These are phyloP conservation scores for Tylopilus orsonianus DNA, from an alignment of 1,284 basidiomycete species.

Conservation along the genomic window DNA sequence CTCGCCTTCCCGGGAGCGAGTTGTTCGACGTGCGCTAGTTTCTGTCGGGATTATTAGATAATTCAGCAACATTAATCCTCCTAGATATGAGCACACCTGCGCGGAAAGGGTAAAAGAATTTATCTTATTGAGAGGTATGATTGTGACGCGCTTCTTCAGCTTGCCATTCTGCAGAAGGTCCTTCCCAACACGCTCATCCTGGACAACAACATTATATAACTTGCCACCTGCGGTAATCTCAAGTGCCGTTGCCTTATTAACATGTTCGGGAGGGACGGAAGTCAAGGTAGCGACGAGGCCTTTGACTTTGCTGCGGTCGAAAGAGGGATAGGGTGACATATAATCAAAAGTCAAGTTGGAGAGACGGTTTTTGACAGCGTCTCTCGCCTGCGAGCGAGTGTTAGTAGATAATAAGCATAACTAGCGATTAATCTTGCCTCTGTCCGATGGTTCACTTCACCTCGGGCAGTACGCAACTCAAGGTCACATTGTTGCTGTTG, in stretches of 20 bases:
- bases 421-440: conserved; percentile 52
- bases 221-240: conserved; percentile 92
- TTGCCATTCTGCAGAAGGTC: conserved; percentile 82
- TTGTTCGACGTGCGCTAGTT: conserved; percentile 73
- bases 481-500: conserved; percentile 69
- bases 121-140: conserved; percentile 95
- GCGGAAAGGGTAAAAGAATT: conserved; percentile 65
- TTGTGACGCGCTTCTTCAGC: conserved; percentile 88
- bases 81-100: conserved; percentile 45
- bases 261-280: conserved; percentile 68
- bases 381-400: conserved; percentile 58
- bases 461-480: conserved; percentile 58
- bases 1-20: conserved; percentile 85
- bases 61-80: background rate
- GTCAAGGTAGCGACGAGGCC: conserved; percentile 91
- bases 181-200: conserved; percentile 89
- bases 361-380: conserved; percentile 68
- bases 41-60: conserved; percentile 42
- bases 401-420: conserved; percentile 4
- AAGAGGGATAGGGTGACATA: conserved; percentile 72
- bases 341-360: conserved; percentile 86
- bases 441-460: conserved; percentile 56
- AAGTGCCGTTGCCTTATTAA: conserved; percentile 83
- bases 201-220: conserved; percentile 94
- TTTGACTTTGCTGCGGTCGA: conserved; percentile 87